These are phyloP conservation scores for Yarrowia galli DNA, from an alignment of 1,139 yeast genomes.

Conservation along the genomic window DNA sequence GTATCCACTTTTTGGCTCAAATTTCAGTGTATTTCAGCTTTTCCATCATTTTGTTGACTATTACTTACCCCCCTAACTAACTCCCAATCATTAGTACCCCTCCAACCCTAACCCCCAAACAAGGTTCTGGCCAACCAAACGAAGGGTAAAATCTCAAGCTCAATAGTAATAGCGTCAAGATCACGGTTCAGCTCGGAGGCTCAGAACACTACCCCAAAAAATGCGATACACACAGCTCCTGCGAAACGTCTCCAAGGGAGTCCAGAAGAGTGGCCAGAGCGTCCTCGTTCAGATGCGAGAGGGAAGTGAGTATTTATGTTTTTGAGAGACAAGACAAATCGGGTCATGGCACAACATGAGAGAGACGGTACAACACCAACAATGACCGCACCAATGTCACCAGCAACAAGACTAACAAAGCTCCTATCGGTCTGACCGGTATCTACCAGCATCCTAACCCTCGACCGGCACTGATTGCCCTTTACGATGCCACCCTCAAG, in stretches of 20 bases:
- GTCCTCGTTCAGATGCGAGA: constrained; percentile 39
- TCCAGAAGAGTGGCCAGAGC: constrained; percentile 39
- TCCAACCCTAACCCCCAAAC: constrained; percentile 33
- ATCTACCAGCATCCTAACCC: constrained; percentile 83
- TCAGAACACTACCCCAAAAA: constrained; percentile 3
- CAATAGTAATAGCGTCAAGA: constrained; percentile 30
- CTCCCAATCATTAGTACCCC: neutral
- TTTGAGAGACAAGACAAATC: too few species aligned
- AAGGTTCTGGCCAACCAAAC: constrained; percentile 38
- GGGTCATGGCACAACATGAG: too few species aligned
- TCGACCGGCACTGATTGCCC: constrained; percentile 74
- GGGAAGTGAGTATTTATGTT: constrained; percentile 26
- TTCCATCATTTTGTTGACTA: neutral
- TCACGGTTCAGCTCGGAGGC: constrained; percentile 34
- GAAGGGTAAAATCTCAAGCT: constrained; percentile 25
- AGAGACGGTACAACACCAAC: too few species aligned
- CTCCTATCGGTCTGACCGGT: constrained; percentile 80
- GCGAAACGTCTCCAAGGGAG: constrained; percentile 39
- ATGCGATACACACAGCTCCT: constrained; percentile 38
- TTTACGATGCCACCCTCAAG: constrained; percentile 73
- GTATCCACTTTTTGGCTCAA: too few species aligned
- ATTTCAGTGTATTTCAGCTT: too few species aligned
- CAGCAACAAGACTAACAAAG: constrained; percentile 39
- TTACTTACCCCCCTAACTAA: neutral
- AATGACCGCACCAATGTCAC: too few species aligned